Base-by-base conservation (phyloP, 2,329 filamentous ascomycete genomes). In the Stemphylium beticola region DNA sequence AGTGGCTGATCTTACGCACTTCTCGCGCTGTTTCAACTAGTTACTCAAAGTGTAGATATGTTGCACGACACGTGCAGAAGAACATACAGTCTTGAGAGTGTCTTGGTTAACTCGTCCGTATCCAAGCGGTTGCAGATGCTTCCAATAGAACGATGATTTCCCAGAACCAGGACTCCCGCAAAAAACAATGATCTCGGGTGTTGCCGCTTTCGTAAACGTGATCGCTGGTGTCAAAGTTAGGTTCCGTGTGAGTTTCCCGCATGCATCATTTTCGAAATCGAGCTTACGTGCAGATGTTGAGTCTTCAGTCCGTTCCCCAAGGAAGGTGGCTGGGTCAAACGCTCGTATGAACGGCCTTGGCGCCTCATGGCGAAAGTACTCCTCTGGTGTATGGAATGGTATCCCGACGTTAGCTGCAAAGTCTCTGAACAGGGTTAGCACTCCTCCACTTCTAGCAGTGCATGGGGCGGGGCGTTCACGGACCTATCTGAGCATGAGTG, bases 101-200 rank as follows among this genome's bases (percentile, higher is more conserved):
- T 98, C 95, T 77, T 98, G 95, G 66, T 98, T 99, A 26, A 97
- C 85, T 42, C 95, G 85, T 70, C 86, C 84, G 72, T 96, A 98
- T 3, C 87, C 90, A 24, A 95, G 77, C 20, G 90, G 89, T 71
- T 92, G 82, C 32, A 98, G 79, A 60, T 90, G 79, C 58, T 83
- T 87, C 86, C 88, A 91, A 77, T 89, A 97, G 68, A 95, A 96
- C 0, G 92, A 93, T 34, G 91, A 96, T 76, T 99, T 98, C 15
- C 95, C 95, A 2, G 92, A 87, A 1, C 91, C 93, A 0, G 95
- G 95, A 42, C 90, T 91, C 1, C 95, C 95, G 68, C 91, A 93
- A 72, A 96, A 91, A 7, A 98, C 76, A 20, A 98, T 85, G 12
- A 98, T 79, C 50, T 97, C 93, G 60, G 86, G 75, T 5, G 83